Conservation (phyloP, 2,329 filamentous ascomycete species). For the Nigrospora oryzae region DNA sequence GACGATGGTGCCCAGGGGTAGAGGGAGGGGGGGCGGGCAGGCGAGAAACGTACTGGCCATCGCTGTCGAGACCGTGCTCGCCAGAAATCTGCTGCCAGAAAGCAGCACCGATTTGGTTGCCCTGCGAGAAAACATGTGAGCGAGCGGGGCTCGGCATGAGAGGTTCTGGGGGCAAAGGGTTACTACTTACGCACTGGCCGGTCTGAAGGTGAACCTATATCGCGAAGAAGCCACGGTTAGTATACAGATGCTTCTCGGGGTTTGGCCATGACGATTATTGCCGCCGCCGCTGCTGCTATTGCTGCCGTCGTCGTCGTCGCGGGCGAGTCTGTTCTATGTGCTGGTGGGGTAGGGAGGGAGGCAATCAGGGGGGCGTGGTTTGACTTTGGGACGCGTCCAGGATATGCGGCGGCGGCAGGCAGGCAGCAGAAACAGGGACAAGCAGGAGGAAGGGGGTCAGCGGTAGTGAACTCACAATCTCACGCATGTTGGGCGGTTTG, state of each 20-base stretch:
- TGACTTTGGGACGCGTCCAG: constrained; percentile 27
- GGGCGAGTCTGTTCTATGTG: too few species aligned
- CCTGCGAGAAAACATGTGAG: constrained; percentile 46
- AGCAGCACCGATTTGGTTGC: constrained; percentile 99
- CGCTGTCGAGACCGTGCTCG: constrained; percentile 95
- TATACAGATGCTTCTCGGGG: constrained; percentile 8
- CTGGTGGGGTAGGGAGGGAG: not conserved
- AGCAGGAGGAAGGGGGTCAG: constrained; percentile 8
- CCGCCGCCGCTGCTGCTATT: too few species aligned
- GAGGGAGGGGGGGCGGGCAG: constrained; percentile 3
- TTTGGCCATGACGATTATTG: not conserved
- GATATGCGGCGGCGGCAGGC: not conserved
- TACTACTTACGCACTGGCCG: constrained; percentile 86
- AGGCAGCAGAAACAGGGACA: constrained; percentile 10
- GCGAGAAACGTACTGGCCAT: constrained; percentile 69
- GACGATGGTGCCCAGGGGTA: not conserved
- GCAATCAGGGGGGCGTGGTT: constrained; percentile 1
- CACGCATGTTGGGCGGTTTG: constrained; percentile 56
- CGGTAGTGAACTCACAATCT: constrained; percentile 51
- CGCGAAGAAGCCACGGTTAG: constrained; percentile 45
- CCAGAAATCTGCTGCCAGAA: constrained; percentile 92
- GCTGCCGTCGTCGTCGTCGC: too few species aligned
- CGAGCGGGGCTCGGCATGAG: constrained; percentile 6
- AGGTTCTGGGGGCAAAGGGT: constrained; percentile 17
- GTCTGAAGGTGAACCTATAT: constrained; percentile 97